These are phyloP conservation scores for Populus tomentosa DNA, from an alignment of 441 rosid genomes.

Conservation along the genomic window DNA sequence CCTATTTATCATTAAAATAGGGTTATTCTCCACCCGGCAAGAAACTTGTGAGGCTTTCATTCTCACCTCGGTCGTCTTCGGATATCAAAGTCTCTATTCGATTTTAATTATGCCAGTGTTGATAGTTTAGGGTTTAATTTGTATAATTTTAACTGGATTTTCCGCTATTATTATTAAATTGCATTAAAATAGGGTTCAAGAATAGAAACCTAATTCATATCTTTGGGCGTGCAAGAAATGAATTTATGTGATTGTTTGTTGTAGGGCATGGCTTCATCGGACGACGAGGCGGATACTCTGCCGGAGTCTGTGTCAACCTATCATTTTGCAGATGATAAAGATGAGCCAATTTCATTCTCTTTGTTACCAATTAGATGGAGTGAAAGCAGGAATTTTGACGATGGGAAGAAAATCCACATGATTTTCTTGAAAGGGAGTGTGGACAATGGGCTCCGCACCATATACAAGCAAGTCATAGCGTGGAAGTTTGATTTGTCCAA, in stretches of 20 bases:
- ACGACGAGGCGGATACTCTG: constrained; percentile 54
- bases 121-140: too few species aligned
- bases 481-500: constrained; percentile 70
- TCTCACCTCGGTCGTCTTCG: too few species aligned
- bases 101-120: too few species aligned
- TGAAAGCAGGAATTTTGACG: constrained; percentile 25
- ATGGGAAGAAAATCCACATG: constrained; percentile 11
- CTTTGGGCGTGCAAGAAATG: not conserved
- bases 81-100: too few species aligned
- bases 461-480: constrained; percentile 54
- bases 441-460: constrained; percentile 51
- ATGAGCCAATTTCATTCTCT: constrained; percentile 52
- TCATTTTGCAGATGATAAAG: constrained; percentile 52
- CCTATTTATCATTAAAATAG: too few species aligned
- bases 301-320: constrained; percentile 51
- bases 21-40: too few species aligned
- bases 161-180: not conserved
- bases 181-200: not conserved
- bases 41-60: too few species aligned
- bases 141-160: too few species aligned
- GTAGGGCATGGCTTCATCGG: constrained; percentile 40
- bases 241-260: not conserved
- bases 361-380: constrained; percentile 59
- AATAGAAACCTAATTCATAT: not conserved
- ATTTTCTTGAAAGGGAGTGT: constrained; percentile 57